Evolutionary conservation across 1,284 basidiomycete genomes (phyloP).

Genomic region (Acaromyces ingoldii): DNA sequence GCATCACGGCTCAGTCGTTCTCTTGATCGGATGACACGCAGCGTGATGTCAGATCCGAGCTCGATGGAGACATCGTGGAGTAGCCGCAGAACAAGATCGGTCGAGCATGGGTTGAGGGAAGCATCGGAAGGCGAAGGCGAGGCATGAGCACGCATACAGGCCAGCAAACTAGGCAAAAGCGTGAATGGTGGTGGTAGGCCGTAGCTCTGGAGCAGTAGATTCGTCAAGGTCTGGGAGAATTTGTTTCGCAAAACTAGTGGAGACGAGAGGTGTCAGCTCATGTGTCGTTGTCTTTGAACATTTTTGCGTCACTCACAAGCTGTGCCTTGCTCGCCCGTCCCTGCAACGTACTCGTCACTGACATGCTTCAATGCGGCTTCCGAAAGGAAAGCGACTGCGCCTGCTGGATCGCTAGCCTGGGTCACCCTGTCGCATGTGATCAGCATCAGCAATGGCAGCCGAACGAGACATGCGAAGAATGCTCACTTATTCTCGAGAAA

Average conservation of each 20-base stretch:
- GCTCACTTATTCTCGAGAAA: constrained; percentile 76
- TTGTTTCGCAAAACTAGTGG: constrained; percentile 85
- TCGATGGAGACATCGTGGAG: constrained; percentile 48
- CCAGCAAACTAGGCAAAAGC: constrained; percentile 58
- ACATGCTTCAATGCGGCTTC: constrained; percentile 42
- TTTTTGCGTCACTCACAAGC: constrained; percentile 17
- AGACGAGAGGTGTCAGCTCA: not conserved
- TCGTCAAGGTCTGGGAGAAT: constrained; percentile 90
- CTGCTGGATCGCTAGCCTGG: constrained; percentile 24
- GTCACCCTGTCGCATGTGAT: constrained; percentile 10
- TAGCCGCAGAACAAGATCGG: constrained; percentile 54
- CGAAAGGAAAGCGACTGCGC: constrained; percentile 42
- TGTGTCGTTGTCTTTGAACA: not conserved
- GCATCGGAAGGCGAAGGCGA: constrained; percentile 76
- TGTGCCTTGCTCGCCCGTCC: constrained; percentile 34
- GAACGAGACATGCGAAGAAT: not conserved
- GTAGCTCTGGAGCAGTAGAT: constrained; percentile 89
- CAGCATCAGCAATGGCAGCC: not conserved
- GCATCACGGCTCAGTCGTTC: constrained; percentile 48
- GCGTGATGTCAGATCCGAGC: constrained; percentile 46
- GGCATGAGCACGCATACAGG: constrained; percentile 55
- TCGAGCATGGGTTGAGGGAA: constrained; percentile 88
- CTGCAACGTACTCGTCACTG: constrained; percentile 41
- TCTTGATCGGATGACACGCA: constrained; percentile 41
- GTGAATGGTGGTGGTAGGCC: constrained; percentile 74